Base-by-base conservation (phyloP, 1,284 basidiomycete species). In the Moesziomyces parantarcticus region DNA sequence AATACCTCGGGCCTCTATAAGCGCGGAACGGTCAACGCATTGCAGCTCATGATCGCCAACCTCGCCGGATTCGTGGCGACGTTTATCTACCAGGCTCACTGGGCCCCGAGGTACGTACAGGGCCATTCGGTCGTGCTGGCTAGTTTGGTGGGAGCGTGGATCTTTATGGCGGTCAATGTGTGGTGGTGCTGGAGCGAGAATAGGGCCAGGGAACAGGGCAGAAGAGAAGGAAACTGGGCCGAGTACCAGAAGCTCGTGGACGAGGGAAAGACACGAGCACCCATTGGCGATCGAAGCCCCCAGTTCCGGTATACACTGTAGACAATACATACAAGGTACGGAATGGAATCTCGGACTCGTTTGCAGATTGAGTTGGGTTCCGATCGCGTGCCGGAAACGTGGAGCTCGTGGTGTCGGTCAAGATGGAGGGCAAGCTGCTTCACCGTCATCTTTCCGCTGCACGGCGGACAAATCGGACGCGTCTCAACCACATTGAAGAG, bases 21-120 rank as follows among this genome's bases (percentile, higher is more conserved):
- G 59, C 51, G 84, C 22, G 83, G 75, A 2, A 84, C 81, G 3
- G 81, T 82, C 20, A 76, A 77, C 18, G 84, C 82, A 9, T 50
- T 84, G 6, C 82, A 84, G 62, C 76, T 84, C 18, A 80, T 80
- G 47, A 78, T 84, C 22, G 82, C 83, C 29, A 84, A 84, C 43
- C 75, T 78, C 40, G 81, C 78, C 18, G 81, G 83, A 18, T 84
- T 84, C 51, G 76, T 80, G 5, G 83, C 83, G 5, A 77, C 83
- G 6, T 83, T 82, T 48, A 75, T 83, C 29, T 84, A 84, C 63
- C 68, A 69, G 46, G 50, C 69, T 0, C 48, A 68, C 11, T 67
- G 78, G 60, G 74, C 75, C 5, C 81, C 81, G 3, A 60, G 63
- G 13, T 84, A 79, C 62, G 44, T 71, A 5, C 58, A 75, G 39